Evolutionary conservation across 1,284 basidiomycete species (phyloP), one percentile per base, ranked within the genome.

Genomic region (Moniliella sp.): DNA sequence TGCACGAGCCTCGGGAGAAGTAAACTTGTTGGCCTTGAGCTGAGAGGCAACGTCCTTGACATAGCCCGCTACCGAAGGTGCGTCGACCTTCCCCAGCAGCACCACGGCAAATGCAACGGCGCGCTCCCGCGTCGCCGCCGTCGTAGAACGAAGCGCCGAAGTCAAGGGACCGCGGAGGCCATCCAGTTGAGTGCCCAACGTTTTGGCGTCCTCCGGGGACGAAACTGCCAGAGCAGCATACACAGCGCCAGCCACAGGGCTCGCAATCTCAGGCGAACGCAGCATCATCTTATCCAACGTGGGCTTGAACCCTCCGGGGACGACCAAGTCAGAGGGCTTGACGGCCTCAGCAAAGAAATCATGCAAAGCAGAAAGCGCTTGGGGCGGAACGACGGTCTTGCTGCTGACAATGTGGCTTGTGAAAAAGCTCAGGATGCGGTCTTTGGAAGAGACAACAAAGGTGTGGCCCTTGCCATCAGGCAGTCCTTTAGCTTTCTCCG

Each of bases 211-310:
- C n/a, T n/a, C n/a, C n/a, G n/a, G n/a, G n/a, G n/a, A n/a, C n/a
- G n/a, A n/a, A n/a, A 23, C 21, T n/a, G 7, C n/a, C 21, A 23
- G 8, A 23, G 40, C 34, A 12, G 27, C 25, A 32, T 51, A 52
- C 15, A 53, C 40, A 14, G 25, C 29, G 19, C 26, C 28, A 3
- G 45, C 48, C 12, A 48, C 36, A 2, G 41, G 40, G 3, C 50
- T 37, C 4, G 46, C 42, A 0, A 50, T 31, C 17, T 57, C 55
- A 9, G 55, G 55, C 17, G 55, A 57, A 18, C 55, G 42, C 1
- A 57, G 45, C 4, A 57, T 41, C 53, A 57, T 54, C 40, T 56
- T 56, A 26, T 57, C 49, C 13, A 57, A 43, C 18, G 50, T 40
- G 4, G 55, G 53, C 4, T 49, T 36, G 12, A 57, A 29, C 2